These are phyloP conservation scores for Alternaria rosae DNA, from an alignment of 2,329 filamentous ascomycete genomes.

Conservation along the genomic window DNA sequence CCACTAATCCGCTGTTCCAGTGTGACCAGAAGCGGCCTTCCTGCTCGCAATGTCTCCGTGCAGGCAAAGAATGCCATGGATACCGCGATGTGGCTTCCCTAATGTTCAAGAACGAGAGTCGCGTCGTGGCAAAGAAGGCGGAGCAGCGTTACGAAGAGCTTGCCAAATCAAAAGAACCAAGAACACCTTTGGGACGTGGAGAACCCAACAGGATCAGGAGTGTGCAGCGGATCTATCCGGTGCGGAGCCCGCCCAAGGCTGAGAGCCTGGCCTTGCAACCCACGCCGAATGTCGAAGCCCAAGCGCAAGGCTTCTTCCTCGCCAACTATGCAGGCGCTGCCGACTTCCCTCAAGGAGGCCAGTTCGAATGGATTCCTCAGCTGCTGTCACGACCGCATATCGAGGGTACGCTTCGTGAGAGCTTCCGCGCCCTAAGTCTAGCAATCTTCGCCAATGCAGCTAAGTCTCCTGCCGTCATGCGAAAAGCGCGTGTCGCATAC, in stretches of 20 bases:
- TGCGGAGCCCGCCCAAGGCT: constrained; percentile 15
- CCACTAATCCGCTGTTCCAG: constrained; percentile 17
- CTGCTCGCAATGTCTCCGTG: constrained; percentile 43
- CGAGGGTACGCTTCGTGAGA: constrained; percentile 28
- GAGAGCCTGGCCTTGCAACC: constrained; percentile 20
- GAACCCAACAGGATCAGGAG: not conserved
- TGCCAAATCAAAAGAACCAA: constrained; percentile 17
- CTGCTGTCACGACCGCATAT: constrained; percentile 25
- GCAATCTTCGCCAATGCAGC: constrained; percentile 35
- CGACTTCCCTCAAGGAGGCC: constrained; percentile 30
- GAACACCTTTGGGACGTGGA: not conserved
- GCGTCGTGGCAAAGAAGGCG: constrained; percentile 34
- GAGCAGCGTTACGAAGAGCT: constrained; percentile 34
- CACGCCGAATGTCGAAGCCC: constrained; percentile 36
- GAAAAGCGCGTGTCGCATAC: constrained; percentile 36
- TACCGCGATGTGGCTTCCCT: constrained; percentile 41
- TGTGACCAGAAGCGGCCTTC: constrained; percentile 45
- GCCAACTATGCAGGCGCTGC: constrained; percentile 38
- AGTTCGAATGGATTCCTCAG: constrained; percentile 39
- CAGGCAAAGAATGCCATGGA: constrained; percentile 37
- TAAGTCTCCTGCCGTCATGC: constrained; percentile 31
- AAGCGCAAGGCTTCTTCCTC: constrained; percentile 41
- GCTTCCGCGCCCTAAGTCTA: constrained; percentile 34
- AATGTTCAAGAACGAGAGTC: constrained; percentile 44
- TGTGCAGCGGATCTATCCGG: not conserved